Percentiles rank a stretch among this genome's conserved stretches.
Evolutionary conservation across 2,329 filamentous ascomycete species (phyloP).

Genomic region (Simplicillium aogashimaense): DNA sequence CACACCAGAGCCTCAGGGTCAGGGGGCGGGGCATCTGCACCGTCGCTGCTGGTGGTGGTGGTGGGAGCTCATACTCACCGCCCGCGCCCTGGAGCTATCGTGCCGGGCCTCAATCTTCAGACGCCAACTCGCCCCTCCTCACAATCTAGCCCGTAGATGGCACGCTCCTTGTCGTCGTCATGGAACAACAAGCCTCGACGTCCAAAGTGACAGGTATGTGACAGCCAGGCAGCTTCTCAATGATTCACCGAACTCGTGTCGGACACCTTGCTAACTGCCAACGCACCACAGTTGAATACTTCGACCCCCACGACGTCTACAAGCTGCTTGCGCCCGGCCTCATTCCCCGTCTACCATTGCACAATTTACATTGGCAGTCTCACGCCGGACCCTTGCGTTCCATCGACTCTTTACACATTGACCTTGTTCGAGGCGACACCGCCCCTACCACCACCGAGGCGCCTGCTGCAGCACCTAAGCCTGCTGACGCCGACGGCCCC

Average conservation of each 20-base stretch:
- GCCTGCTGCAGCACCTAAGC: constrained; percentile 18
- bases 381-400: constrained; percentile 83
- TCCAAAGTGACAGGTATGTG: constrained; percentile 66
- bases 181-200: constrained; percentile 60
- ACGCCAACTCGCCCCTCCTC: too few species aligned
- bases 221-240: not conserved
- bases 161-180: constrained; percentile 20
- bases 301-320: constrained; percentile 85
- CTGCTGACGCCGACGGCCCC: constrained; percentile 22
- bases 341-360: constrained; percentile 69
- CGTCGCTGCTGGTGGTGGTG: too few species aligned
- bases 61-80: too few species aligned
- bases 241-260: too few species aligned
- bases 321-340: constrained; percentile 71
- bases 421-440: constrained; percentile 59
- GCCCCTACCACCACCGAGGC: constrained; percentile 22
- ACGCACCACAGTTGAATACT: constrained; percentile 69
- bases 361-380: constrained; percentile 95
- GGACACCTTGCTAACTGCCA: constrained; percentile 1
- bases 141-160: not conserved
- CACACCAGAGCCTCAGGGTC: too few species aligned
- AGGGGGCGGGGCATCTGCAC: too few species aligned
- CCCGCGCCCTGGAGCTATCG: too few species aligned
- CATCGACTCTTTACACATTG: constrained; percentile 85
- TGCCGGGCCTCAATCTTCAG: too few species aligned